Base-by-base conservation (phyloP, 352 stramenopile species). In the Globisporangium paddicum region DNA sequence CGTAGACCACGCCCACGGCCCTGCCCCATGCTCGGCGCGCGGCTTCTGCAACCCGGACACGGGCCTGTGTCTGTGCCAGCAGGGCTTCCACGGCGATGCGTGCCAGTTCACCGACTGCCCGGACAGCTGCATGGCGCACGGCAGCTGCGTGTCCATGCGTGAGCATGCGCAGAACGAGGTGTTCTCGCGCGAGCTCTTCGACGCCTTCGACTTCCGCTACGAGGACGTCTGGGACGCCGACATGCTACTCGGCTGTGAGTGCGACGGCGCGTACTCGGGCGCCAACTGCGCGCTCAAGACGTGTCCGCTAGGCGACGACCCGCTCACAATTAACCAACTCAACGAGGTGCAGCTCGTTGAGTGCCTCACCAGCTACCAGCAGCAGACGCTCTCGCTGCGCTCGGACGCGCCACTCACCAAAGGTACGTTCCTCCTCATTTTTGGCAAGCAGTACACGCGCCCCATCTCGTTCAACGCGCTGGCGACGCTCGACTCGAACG, bases 21-120 rank as follows among this genome's bases (percentile, higher is more conserved):
- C 61, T 0, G 66, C 61, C 9, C 74, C 86, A 46, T 92, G 79
- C 52, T 88, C 82, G 0, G 79, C 74, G 13, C 64, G 82, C 60
- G 91, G 91, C 11, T 77, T 66, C 13, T 98, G 91, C 67, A 62
- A 81, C 38, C 67, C 76, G 35, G 60, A 67, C 1, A 83, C 72
- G 6, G 90, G 90, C 5, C 64, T 68, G 16, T 98, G 93, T 55
- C 56, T 52, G 26, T 98, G 93, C 51, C 82, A 97, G 54, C 66
- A 72, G 9, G 87, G 82, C 28, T 97, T 96, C 65, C 71, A 58
- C 2, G 86, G 86, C 14, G 58, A 78, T 34, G 77, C 86, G 5
- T 96, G 87, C 48, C 67, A 92, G 51, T 69, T 68, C 45, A 70
- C 68, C 0, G 64, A 84, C 26, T 92, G 82, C 35, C 64, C 70